Conservation (phyloP, 1,139 yeast species). For the Saccharomyces hybrid region DNA sequence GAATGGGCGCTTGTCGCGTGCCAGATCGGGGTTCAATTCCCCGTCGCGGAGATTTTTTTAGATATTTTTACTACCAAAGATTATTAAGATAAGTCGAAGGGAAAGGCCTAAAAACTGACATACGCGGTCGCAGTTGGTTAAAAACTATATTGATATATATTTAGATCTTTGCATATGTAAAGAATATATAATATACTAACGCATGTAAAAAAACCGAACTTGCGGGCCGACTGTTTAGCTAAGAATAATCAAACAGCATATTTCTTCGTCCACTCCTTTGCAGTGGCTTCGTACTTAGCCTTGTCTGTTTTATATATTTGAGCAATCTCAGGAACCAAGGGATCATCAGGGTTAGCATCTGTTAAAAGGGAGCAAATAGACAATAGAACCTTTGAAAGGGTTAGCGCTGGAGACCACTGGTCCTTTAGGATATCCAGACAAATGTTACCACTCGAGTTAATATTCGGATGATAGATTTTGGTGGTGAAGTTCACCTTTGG, state of each 20-base stretch:
- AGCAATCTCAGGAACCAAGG: slow-evolving; percentile 96
- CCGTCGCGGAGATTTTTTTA: slow-evolving; percentile 33
- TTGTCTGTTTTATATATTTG: slow-evolving; percentile 93
- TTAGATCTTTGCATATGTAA: neutral
- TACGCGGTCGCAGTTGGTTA: neutral
- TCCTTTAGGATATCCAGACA: slow-evolving; percentile 41
- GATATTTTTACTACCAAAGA: too few relatives aligned
- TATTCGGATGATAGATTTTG: slow-evolving; percentile 84
- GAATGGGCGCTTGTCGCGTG: slow-evolving; percentile 37
- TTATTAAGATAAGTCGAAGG: too few relatives aligned
- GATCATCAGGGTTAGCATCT: slow-evolving; percentile 98
- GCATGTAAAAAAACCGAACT: too few relatives aligned
- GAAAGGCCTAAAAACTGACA: too few relatives aligned
- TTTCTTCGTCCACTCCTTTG: slow-evolving; percentile 97
- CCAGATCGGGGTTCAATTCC: slow-evolving; percentile 37
- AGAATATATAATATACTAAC: neutral
- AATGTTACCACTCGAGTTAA: slow-evolving; percentile 73
- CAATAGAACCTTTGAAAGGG: slow-evolving; percentile 79
- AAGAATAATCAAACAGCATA: slow-evolving; percentile 62
- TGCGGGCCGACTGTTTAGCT: too few relatives aligned
- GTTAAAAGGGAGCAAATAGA: slow-evolving; percentile 87
- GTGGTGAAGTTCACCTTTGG: slow-evolving; percentile 88
- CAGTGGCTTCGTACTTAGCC: slow-evolving; percentile 91
- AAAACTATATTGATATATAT: neutral
- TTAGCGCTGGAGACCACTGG: slow-evolving; percentile 65